Conservation (phyloP, 2,329 filamentous ascomycete species). For the Coccinonectria pachysandricola region DNA sequence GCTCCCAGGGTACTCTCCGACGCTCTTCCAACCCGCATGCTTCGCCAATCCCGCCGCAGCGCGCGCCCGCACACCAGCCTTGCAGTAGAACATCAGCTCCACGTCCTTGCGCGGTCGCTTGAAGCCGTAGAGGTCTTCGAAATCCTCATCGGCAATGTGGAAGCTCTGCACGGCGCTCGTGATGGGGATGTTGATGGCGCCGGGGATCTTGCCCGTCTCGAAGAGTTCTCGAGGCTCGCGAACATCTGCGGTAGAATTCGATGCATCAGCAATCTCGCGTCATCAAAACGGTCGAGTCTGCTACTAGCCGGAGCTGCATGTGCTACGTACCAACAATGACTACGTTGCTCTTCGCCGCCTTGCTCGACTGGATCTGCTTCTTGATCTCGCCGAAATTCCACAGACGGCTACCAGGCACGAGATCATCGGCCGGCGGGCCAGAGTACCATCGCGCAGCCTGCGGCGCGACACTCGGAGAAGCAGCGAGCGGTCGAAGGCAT, state of each 20-base stretch:
- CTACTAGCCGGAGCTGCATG: too few relatives aligned
- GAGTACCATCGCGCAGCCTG: constrained; percentile 8
- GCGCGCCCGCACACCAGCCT: constrained; percentile 72
- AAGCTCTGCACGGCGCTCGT: constrained; percentile 67
- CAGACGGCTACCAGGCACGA: constrained; percentile 23
- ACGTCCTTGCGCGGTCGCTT: constrained; percentile 47
- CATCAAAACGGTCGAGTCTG: too few relatives aligned
- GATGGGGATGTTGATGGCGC: constrained; percentile 74
- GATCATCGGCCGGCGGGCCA: constrained; percentile 4
- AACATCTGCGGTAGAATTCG: constrained; percentile 39
- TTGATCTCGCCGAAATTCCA: constrained; percentile 42
- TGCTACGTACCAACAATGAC: constrained; percentile 37
- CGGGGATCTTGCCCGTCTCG: constrained; percentile 63
- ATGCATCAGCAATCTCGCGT: constrained; percentile 1
- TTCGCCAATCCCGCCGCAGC: constrained; percentile 68
- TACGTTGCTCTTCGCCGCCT: constrained; percentile 16
- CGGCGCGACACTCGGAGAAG: constrained; percentile 2
- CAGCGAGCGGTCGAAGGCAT: constrained; percentile 1
- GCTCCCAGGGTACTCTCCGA: constrained; percentile 64
- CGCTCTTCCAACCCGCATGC: constrained; percentile 62
- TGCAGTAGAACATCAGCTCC: constrained; percentile 81
- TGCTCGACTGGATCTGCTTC: constrained; percentile 16
- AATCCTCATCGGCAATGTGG: constrained; percentile 66
- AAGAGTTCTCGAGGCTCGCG: constrained; percentile 62
- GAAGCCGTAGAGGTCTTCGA: constrained; percentile 74